Base-by-base conservation (phyloP, 768 basidiomycete species). In the Podaxis sp. region DNA sequence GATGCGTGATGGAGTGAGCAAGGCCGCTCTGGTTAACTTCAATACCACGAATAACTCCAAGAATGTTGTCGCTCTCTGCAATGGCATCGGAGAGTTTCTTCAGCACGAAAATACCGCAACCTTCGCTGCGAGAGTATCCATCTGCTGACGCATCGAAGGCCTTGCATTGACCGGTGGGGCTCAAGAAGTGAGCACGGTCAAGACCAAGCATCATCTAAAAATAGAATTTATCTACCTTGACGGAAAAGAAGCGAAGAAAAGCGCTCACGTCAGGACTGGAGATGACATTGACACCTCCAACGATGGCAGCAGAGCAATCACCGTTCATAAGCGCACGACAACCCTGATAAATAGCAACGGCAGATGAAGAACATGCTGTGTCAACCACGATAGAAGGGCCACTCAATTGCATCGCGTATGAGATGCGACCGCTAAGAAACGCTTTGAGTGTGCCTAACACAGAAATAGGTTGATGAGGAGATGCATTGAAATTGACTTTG, bases 311-410 rank as follows among this genome's bases (percentile, higher is more conserved):
- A 65, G 81, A 75, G 68, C 90, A 91, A 69, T 92, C 90, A 17
- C 79, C 73, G 60, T 80, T 81, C 72, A 80, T 76, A 33, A 92
- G 73, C 0, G 89, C 85, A 50, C 89, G 85, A 53, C 81, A 85
- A 0, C 86, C 90, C 65, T 87, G 87, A 72, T 91, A 82, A 27
- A 91, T 74, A 9, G 89, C 89, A 15, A 88, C 83, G 38, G 80
- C 74, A 3, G 88, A 88, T 4, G 89, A 88, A 8, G 90, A 91
- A 69, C 90, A 92, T 0, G 90, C 88, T 0, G 90, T 92, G 65
- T 92, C 88, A 41, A 90, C 74, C 0, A 89, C 88, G 22, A 89
- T 75, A 0, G 90, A 91, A 3, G 90, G 90, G 0, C 90, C 90
- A 37, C 86, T 77, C 54, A 90, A 77, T 64, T 84, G 79, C 79